Conservation (phyloP, 805 yeast genomes). For the Metschnikowia koreensis region DNA sequence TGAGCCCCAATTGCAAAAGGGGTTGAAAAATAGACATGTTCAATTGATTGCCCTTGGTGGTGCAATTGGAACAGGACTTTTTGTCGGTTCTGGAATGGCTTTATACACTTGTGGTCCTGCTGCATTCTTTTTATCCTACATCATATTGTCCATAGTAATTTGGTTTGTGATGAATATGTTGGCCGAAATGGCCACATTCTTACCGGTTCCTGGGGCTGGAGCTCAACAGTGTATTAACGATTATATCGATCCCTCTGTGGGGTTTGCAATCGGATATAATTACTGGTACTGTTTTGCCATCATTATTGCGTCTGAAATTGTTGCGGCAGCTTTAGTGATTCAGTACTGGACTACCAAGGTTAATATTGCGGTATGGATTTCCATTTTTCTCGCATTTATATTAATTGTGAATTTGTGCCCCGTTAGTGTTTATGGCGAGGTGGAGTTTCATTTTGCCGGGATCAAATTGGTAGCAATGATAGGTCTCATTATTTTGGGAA, state of each 20-base stretch:
- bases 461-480: constrained; percentile 20
- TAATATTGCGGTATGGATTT: constrained; percentile 39
- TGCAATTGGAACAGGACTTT: constrained; percentile 24
- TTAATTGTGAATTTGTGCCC: constrained; percentile 18
- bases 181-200: constrained; percentile 22
- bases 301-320: constrained; percentile 21
- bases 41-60: constrained; percentile 25
- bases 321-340: constrained; percentile 19
- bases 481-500: constrained; percentile 22
- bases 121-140: constrained; percentile 19
- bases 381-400: constrained; percentile 24
- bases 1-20: constrained; percentile 16
- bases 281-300: constrained; percentile 21
- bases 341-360: constrained; percentile 24
- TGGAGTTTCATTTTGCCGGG: constrained; percentile 20
- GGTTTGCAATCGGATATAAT: constrained; percentile 22
- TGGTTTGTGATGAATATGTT: constrained; percentile 24
- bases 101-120: constrained; percentile 18
- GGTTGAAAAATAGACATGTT: constrained; percentile 22
- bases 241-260: constrained; percentile 19
- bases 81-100: constrained; percentile 20
- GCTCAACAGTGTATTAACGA: constrained; percentile 21
- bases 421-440: constrained; percentile 18
- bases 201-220: constrained; percentile 23
- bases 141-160: constrained; percentile 18